Percentiles rank a stretch among this genome's conserved stretches.
phyloP scores from a whole-genome alignment of 2,329 filamentous ascomycete genomes.

The Aspergillus carbonarius region DNA sequence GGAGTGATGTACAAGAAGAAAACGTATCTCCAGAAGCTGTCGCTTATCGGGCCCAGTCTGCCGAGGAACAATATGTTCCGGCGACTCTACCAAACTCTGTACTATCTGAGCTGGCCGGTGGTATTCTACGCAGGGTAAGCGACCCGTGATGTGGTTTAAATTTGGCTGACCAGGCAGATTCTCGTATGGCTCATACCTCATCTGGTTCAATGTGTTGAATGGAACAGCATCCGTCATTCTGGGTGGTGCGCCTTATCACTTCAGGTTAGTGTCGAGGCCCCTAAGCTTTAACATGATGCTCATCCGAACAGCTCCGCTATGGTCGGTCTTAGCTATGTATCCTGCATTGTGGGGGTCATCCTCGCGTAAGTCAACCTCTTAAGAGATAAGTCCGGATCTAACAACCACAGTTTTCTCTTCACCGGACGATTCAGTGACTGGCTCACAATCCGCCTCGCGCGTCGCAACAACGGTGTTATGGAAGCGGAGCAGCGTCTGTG shows the following conservation, averaged over 20 bases:
- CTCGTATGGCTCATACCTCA: constrained; percentile 41
- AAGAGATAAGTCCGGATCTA: neutral
- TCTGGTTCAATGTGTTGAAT: constrained; percentile 44
- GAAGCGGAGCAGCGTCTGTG: constrained; percentile 45
- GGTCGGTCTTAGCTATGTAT: constrained; percentile 40
- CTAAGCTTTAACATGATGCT: constrained; percentile 4
- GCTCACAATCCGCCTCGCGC: constrained; percentile 39
- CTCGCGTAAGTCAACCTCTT: constrained; percentile 24
- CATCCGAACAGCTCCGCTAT: constrained; percentile 33
- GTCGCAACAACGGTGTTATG: constrained; percentile 42
- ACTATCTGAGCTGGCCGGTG: constrained; percentile 40
- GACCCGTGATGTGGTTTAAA: too few relatives aligned
- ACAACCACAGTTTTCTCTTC: constrained; percentile 33
- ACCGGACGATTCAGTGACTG: constrained; percentile 42
- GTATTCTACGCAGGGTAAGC: constrained; percentile 40
- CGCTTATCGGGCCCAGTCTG: constrained; percentile 28
- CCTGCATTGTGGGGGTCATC: constrained; percentile 36
- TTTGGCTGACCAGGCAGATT: constrained; percentile 26
- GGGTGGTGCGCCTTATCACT: constrained; percentile 37
- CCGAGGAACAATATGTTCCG: constrained; percentile 35
- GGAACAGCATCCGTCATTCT: constrained; percentile 41
- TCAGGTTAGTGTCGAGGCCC: constrained; percentile 25
- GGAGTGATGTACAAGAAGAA: constrained; percentile 30
- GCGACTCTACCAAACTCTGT: constrained; percentile 32
- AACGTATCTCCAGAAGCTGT: constrained; percentile 34